These are phyloP conservation scores for Cyclotella cryptica DNA, from an alignment of 108 stramenopile genomes.

Conservation along the genomic window DNA sequence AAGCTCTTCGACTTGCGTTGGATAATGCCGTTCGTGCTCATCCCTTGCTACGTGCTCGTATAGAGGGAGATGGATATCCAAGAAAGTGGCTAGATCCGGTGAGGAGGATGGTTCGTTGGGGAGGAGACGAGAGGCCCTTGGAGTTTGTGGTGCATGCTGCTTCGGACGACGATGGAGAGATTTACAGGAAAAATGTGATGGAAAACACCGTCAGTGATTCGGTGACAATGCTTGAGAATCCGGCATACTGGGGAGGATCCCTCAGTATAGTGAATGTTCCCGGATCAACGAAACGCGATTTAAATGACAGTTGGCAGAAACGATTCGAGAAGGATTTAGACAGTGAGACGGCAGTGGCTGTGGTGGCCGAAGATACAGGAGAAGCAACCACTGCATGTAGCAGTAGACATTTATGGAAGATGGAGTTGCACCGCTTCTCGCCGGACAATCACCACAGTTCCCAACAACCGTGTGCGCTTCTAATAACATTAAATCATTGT, in stretches of 20 bases:
- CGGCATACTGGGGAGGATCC: slow-evolving; percentile 12
- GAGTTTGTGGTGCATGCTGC: slow-evolving; percentile 17
- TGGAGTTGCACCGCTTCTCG: slow-evolving; percentile 8
- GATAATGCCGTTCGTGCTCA: slow-evolving; percentile 28
- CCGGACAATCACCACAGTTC: background rate
- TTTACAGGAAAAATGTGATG: background rate
- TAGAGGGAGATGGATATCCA: slow-evolving; percentile 16
- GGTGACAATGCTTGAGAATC: background rate
- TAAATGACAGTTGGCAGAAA: slow-evolving; percentile 17
- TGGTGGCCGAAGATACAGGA: background rate
- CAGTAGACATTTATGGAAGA: background rate
- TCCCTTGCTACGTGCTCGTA: slow-evolving; percentile 12
- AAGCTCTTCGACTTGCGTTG: background rate
- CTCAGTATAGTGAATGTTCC: slow-evolving; percentile 1
- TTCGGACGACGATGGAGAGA: background rate
- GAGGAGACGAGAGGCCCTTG: slow-evolving; percentile 2
- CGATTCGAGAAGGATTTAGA: slow-evolving; percentile 21
- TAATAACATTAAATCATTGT: slow-evolving; percentile 29
- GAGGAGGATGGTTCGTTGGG: slow-evolving; percentile 30
- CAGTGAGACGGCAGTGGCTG: background rate
- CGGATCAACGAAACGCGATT: background rate
- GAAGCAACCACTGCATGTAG: background rate
- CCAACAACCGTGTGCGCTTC: slow-evolving; percentile 3
- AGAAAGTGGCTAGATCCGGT: slow-evolving; percentile 16
- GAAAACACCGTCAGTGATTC: background rate